These are phyloP conservation scores for Ustilago cynodontis DNA, from an alignment of 1,284 basidiomycete species.

Conservation along the genomic window DNA sequence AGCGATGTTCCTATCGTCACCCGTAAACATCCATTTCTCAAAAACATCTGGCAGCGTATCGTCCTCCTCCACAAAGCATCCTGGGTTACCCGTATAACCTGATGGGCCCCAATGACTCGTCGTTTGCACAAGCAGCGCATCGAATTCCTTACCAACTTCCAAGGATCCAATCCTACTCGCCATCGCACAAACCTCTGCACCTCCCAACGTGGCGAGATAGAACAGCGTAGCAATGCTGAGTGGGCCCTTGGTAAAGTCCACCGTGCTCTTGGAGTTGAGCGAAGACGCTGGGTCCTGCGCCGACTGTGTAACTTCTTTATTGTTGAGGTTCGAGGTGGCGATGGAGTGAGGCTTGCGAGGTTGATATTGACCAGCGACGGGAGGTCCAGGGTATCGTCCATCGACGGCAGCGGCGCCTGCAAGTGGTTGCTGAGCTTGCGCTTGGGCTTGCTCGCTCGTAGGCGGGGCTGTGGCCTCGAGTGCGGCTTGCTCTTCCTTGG, in stretches of 20 bases:
- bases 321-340: conserved; percentile 44
- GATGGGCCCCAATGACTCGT: conserved; percentile 70
- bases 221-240: conserved; percentile 82
- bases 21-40: conserved; percentile 67
- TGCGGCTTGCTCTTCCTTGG: conserved; percentile 31
- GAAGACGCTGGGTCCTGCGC: conserved; percentile 40
- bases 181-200: conserved; percentile 85
- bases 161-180: conserved; percentile 83
- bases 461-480: conserved; percentile 18
- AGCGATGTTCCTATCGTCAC: conserved; percentile 86
- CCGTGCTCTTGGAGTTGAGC: conserved; percentile 16
- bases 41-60: conserved; percentile 70
- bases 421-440: conserved; percentile 28
- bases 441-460: conserved; percentile 29
- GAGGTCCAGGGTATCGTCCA: conserved; percentile 46
- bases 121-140: conserved; percentile 82
- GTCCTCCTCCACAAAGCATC: conserved; percentile 74
- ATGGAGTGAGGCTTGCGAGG: conserved; percentile 39
- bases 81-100: conserved; percentile 73
- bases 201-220: conserved; percentile 91
- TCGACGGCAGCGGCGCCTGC: conserved; percentile 35
- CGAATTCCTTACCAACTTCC: conserved; percentile 85
- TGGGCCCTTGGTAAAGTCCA: conserved; percentile 76
- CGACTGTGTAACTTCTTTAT: conserved; percentile 23
- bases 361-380: conserved; percentile 49